Base-by-base conservation (phyloP, 164 flowering plant genomes). In the Kingdonia uniflora region DNA sequence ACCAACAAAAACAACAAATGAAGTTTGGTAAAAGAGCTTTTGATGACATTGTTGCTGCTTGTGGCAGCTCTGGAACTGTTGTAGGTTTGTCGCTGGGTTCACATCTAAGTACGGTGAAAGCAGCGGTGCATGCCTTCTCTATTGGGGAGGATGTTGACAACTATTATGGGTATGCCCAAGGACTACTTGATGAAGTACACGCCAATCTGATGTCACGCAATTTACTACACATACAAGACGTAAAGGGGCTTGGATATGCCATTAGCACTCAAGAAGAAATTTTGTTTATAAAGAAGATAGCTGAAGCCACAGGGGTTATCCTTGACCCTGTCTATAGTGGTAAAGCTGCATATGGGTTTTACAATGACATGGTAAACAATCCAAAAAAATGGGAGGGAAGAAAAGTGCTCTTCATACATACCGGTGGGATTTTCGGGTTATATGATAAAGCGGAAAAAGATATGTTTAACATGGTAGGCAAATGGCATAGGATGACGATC, bases 261-360 rank as follows among this genome's bases (percentile, higher is more conserved):
- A 3, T 23, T 39, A 57, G 46, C 22, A 57, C 54, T 29, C 40
- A 40, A 22, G 54, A 57, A 38, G 61, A 57, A 21, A 35, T 57
- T 49, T 33, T n/a, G 20, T 49, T 57, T 40, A 57, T 57, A 38
- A 57, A 57, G 39, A 53, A 57, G 35, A 53, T 57, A 15, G 61
- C 61, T n/a, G 61, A 57, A 50, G 20, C 54, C 10, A 57, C 61
- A 11, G 61, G 54, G n/a, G 54, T 57, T 22, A 49, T 57, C n/a
- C 61, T 57, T 38, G 60, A 57, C 45, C 60, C 52, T 35, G 44
- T 47, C 19, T 57, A 57, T 33, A 56, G 59, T 45, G 59, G 59
- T 19, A 56, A 56, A 41, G 59, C 59, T 26, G 59, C 59, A 44
- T 29, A 25, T 44, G 59, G 59, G 19, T 45, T 56, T 5, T 44